phyloP scores from a whole-genome alignment of 331 rosid species.

The Ulmus americana region DNA sequence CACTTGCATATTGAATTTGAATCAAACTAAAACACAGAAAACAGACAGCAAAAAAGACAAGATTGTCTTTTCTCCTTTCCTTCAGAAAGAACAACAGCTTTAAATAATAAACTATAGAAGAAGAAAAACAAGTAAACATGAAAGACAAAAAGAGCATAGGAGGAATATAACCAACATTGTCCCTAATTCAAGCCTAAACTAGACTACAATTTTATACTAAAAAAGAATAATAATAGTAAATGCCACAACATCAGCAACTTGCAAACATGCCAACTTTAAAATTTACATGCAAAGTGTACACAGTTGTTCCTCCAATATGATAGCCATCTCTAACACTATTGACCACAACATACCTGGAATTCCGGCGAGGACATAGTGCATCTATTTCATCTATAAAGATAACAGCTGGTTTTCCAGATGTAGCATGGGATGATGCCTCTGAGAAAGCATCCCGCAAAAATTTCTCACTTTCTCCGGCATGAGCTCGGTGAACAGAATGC shows the following conservation, averaged over 20 bases:
- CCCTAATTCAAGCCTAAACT: background rate
- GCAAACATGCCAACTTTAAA: background rate
- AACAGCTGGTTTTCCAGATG: constrained; percentile 56
- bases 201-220: background rate
- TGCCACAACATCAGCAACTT: background rate
- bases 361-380: constrained; percentile 75
- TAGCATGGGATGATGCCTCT: constrained; percentile 55
- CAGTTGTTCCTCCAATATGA: background rate
- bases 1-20: constrained; percentile 14
- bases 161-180: background rate
- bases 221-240: background rate
- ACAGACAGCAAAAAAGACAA: background rate
- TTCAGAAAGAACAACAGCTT: background rate
- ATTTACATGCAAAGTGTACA: background rate
- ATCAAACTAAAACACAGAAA: constrained; percentile 5
- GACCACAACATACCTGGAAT: constrained; percentile 50
- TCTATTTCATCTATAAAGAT: constrained; percentile 87
- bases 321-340: background rate
- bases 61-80: background rate
- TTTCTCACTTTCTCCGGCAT: constrained; percentile 74
- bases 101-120: background rate
- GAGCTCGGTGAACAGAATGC: constrained; percentile 60
- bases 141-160: background rate
- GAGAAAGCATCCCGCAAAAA: constrained; percentile 71
- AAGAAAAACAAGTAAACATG: background rate